Conservation (phyloP, 2,329 filamentous ascomycete genomes). For the Arthrinium puccinioides region DNA sequence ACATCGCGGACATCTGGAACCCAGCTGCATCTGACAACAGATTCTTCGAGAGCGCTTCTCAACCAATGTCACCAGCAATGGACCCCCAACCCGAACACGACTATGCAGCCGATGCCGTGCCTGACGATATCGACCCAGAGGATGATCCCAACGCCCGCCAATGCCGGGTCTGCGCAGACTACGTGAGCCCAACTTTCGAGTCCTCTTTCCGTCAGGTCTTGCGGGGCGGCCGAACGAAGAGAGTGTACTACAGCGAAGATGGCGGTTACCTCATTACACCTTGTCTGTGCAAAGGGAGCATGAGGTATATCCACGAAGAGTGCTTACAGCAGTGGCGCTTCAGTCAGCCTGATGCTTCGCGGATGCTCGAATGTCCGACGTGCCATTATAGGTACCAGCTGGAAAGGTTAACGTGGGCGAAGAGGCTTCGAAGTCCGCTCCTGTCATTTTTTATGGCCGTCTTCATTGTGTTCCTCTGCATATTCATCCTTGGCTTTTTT, state of each 20-base stretch:
- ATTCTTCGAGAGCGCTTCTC: too few relatives aligned
- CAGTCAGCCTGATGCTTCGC: conserved; percentile 69
- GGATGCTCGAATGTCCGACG: conserved; percentile 59
- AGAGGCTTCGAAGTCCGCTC: conserved; percentile 57
- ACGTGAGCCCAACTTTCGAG: background rate
- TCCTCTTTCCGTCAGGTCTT: background rate
- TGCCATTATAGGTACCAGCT: conserved; percentile 80
- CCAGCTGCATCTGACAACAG: too few relatives aligned
- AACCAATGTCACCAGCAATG: too few relatives aligned
- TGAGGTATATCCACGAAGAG: conserved; percentile 89
- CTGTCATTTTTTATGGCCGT: conserved; percentile 67
- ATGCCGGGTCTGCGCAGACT: conserved; percentile 1
- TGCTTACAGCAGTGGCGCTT: conserved; percentile 81
- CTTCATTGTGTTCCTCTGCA: conserved; percentile 58
- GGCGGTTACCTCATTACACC: conserved; percentile 76
- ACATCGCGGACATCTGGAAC: too few relatives aligned
- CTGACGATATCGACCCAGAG: conserved; percentile 1
- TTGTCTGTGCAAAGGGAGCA: conserved; percentile 88
- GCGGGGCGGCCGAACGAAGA: background rate
- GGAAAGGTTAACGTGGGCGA: conserved; percentile 68
- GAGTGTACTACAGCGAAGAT: conserved; percentile 64
- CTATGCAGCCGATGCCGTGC: too few relatives aligned
- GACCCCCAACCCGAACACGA: too few relatives aligned
- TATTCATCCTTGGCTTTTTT: conserved; percentile 84
- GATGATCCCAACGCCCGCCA: conserved; percentile 1